Conservation (phyloP, 768 basidiomycete species). For the Gloeopeniophorella convolvens region DNA sequence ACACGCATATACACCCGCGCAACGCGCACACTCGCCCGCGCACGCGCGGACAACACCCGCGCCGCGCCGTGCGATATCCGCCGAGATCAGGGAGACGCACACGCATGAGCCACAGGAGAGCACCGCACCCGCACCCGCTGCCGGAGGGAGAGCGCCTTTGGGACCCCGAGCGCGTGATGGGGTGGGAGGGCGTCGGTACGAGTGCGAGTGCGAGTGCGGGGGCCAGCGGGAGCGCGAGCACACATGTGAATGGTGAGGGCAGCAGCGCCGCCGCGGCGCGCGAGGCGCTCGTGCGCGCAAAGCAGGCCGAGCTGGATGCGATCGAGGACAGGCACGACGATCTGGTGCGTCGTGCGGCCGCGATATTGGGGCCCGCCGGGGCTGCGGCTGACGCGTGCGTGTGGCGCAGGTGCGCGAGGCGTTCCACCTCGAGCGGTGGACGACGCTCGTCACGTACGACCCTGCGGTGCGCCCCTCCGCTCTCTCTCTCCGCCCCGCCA, state of each 20-base stretch:
- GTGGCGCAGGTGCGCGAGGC: slow-evolving; percentile 65
- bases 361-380: no score
- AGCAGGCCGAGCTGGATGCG: slow-evolving; percentile 50
- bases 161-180: background rate
- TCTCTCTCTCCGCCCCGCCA: background rate
- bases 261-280: slow-evolving; percentile 30
- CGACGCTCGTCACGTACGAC: slow-evolving; percentile 68
- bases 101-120: no score
- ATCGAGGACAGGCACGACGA: slow-evolving; percentile 66
- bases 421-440: slow-evolving; percentile 84
- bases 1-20: no score
- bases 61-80: slow-evolving; percentile 57
- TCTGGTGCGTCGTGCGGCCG: slow-evolving; percentile 65
- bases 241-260: slow-evolving; percentile 1
- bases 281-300: slow-evolving; percentile 45
- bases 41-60: slow-evolving; percentile 42
- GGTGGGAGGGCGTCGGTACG: background rate
- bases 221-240: background rate
- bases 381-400: no score
- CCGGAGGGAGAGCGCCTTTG: slow-evolving; percentile 10
- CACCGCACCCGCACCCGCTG: no score
- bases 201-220: no score
- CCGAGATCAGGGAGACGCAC: slow-evolving; percentile 61
- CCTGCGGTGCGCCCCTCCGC: slow-evolving; percentile 48
- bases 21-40: no score